These are phyloP conservation scores for Calocera cornea DNA, from an alignment of 768 basidiomycete genomes.

Conservation along the genomic window DNA sequence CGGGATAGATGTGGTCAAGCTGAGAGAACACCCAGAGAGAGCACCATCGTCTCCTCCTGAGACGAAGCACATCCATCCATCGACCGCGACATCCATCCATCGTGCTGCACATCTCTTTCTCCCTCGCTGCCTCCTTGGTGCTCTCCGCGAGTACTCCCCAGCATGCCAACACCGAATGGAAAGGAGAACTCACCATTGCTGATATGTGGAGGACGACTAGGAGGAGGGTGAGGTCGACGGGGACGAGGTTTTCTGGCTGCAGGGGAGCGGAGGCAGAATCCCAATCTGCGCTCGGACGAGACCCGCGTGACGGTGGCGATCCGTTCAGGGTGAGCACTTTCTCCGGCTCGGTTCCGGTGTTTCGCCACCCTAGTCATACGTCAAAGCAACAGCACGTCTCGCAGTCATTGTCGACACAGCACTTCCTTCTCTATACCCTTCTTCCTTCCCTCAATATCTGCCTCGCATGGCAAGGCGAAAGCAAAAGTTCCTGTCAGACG, in stretches of 20 bases:
- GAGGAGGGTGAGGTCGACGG: constrained; percentile 3
- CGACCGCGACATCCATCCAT: not conserved
- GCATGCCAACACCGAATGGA: not conserved
- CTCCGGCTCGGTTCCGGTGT: not conserved
- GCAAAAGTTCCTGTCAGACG: constrained; percentile 32
- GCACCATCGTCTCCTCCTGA: not conserved
- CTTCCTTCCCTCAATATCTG: constrained; percentile 14
- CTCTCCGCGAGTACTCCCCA: not conserved
- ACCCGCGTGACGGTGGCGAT: not conserved
- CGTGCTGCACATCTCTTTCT: not conserved
- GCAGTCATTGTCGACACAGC: not conserved
- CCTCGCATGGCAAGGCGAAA: constrained; percentile 26
- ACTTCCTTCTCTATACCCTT: constrained; percentile 11
- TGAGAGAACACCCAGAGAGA: not conserved
- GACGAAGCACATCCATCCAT: not conserved
- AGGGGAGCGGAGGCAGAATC: not conserved
- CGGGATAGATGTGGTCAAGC: not conserved
- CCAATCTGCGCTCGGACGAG: not conserved
- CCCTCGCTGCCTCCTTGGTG: not conserved
- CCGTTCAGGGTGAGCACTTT: not conserved
- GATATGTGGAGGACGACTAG: not conserved
- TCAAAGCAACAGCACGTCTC: not conserved
- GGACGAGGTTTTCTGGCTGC: not conserved
- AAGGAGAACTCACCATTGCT: not conserved
- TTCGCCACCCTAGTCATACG: constrained; percentile 1